A percentile compares a stretch with the other conserved stretches of the same genome.
Conservation (phyloP, 2,329 filamentous ascomycete species). For the Aspergillus tubingensis region DNA sequence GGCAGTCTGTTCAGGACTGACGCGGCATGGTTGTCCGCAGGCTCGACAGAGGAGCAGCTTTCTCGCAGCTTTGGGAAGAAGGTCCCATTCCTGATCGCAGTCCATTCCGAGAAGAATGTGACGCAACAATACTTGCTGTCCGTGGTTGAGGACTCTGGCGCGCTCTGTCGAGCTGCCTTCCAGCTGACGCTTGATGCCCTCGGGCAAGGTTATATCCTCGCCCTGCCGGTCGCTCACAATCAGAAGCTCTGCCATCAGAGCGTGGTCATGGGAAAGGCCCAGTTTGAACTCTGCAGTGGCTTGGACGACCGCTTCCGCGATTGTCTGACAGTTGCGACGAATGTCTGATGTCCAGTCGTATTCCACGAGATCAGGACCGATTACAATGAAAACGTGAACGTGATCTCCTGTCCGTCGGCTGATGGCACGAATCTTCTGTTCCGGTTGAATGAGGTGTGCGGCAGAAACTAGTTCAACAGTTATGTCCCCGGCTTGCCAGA, state of each 20-base stretch:
- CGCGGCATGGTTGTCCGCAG: conserved; percentile 42
- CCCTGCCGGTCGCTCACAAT: conserved; percentile 29
- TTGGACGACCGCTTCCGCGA: conserved; percentile 40
- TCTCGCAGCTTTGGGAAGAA: conserved; percentile 4
- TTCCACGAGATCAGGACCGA: conserved; percentile 24
- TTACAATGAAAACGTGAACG: conserved; percentile 30
- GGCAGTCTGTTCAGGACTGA: conserved; percentile 41
- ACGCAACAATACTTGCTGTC: conserved; percentile 14
- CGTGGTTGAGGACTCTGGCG: conserved; percentile 27
- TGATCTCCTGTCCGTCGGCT: conserved; percentile 19
- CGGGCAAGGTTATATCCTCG: conserved; percentile 25
- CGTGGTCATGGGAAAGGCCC: conserved; percentile 36
- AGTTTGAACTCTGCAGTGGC: conserved; percentile 36
- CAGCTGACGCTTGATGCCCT: conserved; percentile 23
- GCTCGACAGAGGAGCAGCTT: conserved; percentile 41
- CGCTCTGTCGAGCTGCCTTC: conserved; percentile 31
- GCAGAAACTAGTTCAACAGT: conserved; percentile 18
- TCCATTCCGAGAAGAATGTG: conserved; percentile 18
- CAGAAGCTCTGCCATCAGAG: conserved; percentile 33
- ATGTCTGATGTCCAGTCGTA: conserved; percentile 31
- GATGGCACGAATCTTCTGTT: conserved; percentile 15
- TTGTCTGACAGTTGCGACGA: conserved; percentile 34
- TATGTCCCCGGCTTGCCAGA: conserved; percentile 30
- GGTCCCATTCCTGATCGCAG: conserved; percentile 19
- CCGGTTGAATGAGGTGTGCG: conserved; percentile 14